Evolutionary conservation across 2,329 filamentous ascomycete species (phyloP), one percentile per base, ranked within the genome.

Genomic region (Dactylonectria macrodidyma): DNA sequence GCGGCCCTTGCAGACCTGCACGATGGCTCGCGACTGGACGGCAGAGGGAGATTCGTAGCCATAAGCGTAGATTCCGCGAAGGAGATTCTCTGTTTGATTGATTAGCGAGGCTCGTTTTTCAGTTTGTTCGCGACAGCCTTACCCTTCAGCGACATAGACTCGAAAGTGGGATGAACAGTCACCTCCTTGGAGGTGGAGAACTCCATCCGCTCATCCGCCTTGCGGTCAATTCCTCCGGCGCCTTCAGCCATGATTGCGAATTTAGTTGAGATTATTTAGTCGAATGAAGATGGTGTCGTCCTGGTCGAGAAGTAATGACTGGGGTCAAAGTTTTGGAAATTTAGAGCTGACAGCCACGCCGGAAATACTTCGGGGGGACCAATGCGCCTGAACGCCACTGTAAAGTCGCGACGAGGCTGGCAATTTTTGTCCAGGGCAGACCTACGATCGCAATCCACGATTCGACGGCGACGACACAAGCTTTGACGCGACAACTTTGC

Each of bases 131-230:
- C 30, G 36, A 36, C 16, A 41, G 67, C 64, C 81, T 70, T 81
- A 90, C 89, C 90, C 85, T 99, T 99, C 81, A 99, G 82, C 76
- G 97, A 95, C 95, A 98, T 97, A 69, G 94, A 93, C 86, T 97
- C 93, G 80, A 97, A 96, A 61, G 95, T 97, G 52, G 95, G 95
- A 77, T 95, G 94, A 66, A 96, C 96, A 2, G 93, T 96, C 68
- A 98, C 95, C 88, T 98, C 96, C 85, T 97, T 98, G 71, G 95
- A 98, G 81, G 96, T 99, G 73, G 92, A 93, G 83, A 99, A 98
- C 86, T 98, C 95, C 91, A 98, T 97, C 83, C 94, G 91, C 87
- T 97, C 95, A 82, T 98, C 96, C 72, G 92, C 91, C 85, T 95
- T 95, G 84, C 94, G 92, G 84, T 99, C 95, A 80, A 98, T 91